These are phyloP conservation scores for Schizophyllum commune DNA, from an alignment of 1,284 basidiomycete species.

Conservation along the genomic window DNA sequence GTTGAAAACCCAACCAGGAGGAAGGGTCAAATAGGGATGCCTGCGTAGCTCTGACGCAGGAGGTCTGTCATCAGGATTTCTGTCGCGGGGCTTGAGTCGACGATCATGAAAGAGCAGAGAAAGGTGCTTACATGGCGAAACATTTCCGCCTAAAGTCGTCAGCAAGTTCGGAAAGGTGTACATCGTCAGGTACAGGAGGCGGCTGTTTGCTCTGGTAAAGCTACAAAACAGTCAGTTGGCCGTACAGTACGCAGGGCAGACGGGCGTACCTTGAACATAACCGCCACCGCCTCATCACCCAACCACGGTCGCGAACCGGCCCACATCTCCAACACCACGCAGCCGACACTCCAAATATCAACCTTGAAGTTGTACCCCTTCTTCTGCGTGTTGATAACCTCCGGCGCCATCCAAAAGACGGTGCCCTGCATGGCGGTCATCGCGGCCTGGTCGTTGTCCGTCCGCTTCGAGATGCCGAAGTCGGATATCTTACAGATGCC, in stretches of 20 bases:
- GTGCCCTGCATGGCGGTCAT: slow-evolving; percentile 93
- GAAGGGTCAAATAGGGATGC: slow-evolving; percentile 79
- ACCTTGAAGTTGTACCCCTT: slow-evolving; percentile 93
- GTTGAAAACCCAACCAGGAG: slow-evolving; percentile 72
- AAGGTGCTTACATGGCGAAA: slow-evolving; percentile 71
- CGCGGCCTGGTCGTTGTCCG: slow-evolving; percentile 77
- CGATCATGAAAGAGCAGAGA: slow-evolving; percentile 1
- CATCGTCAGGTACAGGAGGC: slow-evolving; percentile 85
- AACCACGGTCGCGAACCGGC: slow-evolving; percentile 92
- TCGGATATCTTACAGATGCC: slow-evolving; percentile 98
- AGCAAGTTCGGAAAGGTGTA: slow-evolving; percentile 68
- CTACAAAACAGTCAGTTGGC: slow-evolving; percentile 20
- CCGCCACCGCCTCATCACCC: slow-evolving; percentile 82
- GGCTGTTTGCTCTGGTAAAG: slow-evolving; percentile 76
- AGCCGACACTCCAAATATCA: slow-evolving; percentile 98
- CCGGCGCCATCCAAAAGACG: slow-evolving; percentile 99
- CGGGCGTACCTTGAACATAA: slow-evolving; percentile 83
- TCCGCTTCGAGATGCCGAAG: slow-evolving; percentile 94
- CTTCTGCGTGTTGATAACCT: slow-evolving; percentile 82
- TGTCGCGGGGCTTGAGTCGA: slow-evolving; percentile 22
- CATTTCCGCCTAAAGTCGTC: slow-evolving; percentile 87
- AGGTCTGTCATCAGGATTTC: slow-evolving; percentile 83
- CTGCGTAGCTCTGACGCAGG: slow-evolving; percentile 75
- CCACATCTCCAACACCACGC: slow-evolving; percentile 98
- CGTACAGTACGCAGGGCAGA: slow-evolving; percentile 1